Percentiles rank a stretch among this genome's conserved stretches.
Evolutionary conservation across 768 basidiomycete species (phyloP).

Genomic region (Amanita pallidorosea): DNA sequence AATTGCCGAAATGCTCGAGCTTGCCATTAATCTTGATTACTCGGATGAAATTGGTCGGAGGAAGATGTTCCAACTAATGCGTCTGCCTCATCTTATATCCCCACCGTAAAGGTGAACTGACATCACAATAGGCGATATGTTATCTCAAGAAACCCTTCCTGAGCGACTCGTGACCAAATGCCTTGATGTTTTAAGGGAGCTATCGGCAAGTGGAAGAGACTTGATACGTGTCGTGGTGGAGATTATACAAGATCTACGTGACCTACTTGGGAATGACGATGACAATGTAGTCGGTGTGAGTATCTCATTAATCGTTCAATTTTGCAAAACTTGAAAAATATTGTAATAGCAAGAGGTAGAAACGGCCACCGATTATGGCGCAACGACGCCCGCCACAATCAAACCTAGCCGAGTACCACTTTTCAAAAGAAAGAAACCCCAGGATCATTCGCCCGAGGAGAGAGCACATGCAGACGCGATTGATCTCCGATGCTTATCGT

Average conservation of each 20-base stretch:
- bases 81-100: constrained; percentile 32
- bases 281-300: constrained; percentile 15
- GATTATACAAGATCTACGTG: constrained; percentile 25
- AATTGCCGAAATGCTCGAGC: constrained; percentile 69
- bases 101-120: background rate
- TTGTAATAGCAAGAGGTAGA: constrained; percentile 1
- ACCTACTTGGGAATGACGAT: constrained; percentile 20
- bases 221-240: constrained; percentile 27
- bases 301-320: background rate
- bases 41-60: constrained; percentile 85
- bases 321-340: background rate
- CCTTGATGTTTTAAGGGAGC: constrained; percentile 69
- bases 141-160: constrained; percentile 61
- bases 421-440: constrained; percentile 33
- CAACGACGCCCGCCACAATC: constrained; percentile 12
- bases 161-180: constrained; percentile 59
- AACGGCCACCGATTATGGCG: background rate
- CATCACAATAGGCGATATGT: constrained; percentile 57
- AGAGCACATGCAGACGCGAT: constrained; percentile 52
- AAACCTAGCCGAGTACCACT: constrained; percentile 7
- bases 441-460: constrained; percentile 55
- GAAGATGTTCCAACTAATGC: constrained; percentile 79
- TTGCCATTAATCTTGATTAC: constrained; percentile 79
- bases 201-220: constrained; percentile 60
- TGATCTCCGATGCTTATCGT: constrained; percentile 71